Percentiles rank a stretch among this genome's conserved stretches.
Conservation (phyloP, 768 basidiomycete species). For the Russula olivacea region DNA sequence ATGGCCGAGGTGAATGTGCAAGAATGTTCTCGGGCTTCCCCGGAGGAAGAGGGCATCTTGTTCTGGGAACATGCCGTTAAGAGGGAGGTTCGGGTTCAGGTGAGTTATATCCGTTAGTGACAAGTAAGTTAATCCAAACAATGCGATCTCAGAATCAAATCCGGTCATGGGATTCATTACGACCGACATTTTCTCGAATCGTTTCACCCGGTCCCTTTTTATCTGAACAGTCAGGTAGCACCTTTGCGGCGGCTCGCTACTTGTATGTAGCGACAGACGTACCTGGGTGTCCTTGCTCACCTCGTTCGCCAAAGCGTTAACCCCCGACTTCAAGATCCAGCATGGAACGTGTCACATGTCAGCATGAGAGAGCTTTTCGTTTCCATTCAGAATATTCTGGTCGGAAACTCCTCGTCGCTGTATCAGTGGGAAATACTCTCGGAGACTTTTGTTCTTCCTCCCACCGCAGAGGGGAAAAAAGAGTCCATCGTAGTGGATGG, state of each 20-base stretch:
- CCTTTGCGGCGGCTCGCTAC: constrained; percentile 53
- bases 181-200: constrained; percentile 31
- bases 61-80: constrained; percentile 14
- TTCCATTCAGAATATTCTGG: constrained; percentile 49
- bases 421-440: constrained; percentile 53
- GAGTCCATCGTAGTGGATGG: constrained; percentile 47
- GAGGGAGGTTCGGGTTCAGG: constrained; percentile 9
- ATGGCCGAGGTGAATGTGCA: constrained; percentile 6
- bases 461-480: constrained; percentile 33
- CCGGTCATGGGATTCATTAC: constrained; percentile 60
- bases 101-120: background rate
- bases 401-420: constrained; percentile 63
- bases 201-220: constrained; percentile 50
- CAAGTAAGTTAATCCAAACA: background rate
- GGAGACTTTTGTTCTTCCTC: constrained; percentile 53
- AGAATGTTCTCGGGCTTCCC: background rate
- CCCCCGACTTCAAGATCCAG: constrained; percentile 39
- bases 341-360: constrained; percentile 39
- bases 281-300: background rate
- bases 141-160: constrained; percentile 38
- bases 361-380: constrained; percentile 43
- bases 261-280: constrained; percentile 40
- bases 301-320: constrained; percentile 39
- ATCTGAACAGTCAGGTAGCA: constrained; percentile 54
- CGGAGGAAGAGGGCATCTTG: background rate